Base-by-base conservation (phyloP, 1,139 yeast species). In the Candida pseudoviswanathii region DNA sequence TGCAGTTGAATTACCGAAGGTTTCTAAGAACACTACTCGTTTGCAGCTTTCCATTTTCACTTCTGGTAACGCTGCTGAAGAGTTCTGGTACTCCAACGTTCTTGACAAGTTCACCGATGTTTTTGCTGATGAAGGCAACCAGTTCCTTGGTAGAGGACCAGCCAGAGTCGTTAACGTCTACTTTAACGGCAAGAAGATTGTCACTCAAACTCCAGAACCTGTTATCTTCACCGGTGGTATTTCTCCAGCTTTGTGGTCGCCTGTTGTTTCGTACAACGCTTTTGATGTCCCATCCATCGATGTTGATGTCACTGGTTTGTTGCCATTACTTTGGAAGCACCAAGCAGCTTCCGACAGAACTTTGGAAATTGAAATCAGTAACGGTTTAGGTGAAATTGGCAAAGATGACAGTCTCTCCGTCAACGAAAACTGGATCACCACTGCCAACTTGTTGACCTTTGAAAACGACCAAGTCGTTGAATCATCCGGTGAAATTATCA, bases 41-140 rank as follows among this genome's bases (percentile, higher is more conserved):
- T 81, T 82, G 39, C 71, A 73, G 43, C 66, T 89, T 37, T 78
- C 86, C 6, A 64, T 89, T 3, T 84, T 82, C 58, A 82, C 89
- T 3, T 82, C 89, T 21, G 96, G 95, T 2, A 88, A 86, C 59
- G 84, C 84, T 1, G 82, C 80, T 38, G 96, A 89, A 64, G 96
- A 90, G 66, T 87, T 86, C 61, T 89, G 96, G 96, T 89, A 86
- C 66, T 67, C 82, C n/a, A 85, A 86, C 58, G 79, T 82, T 16
- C 57, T 85, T 47, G 87, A 84, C 53, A 66, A 71, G 43, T 75
- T 67, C 55, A 70, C 69, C 21, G 59, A 68, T 31, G 57, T 65
- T 8, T 82, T 80, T 52, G 59, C 59, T 4, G 60, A 61, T 4
- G 61, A 68, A 40, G 76, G 77, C 16, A 54, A 53, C 41, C 75